These are phyloP conservation scores for Colletotrichum sp. DNA, from an alignment of 2,329 filamentous ascomycete species.

Conservation along the genomic window DNA sequence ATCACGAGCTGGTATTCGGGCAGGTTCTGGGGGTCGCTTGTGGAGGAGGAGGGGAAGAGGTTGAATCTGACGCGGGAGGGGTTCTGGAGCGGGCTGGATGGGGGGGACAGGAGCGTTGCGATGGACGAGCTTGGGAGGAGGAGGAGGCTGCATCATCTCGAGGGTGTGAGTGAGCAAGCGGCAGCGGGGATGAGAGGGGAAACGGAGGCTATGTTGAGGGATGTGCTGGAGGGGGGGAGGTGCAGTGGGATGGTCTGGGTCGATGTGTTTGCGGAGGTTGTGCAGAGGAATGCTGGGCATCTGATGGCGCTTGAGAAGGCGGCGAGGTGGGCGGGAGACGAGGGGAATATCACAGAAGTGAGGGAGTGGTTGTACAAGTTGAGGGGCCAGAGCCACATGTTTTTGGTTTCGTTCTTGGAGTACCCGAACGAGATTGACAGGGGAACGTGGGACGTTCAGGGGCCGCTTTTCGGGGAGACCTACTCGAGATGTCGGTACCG, in stretches of 20 bases:
- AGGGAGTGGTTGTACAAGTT: constrained; percentile 34
- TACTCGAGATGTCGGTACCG: constrained; percentile 46
- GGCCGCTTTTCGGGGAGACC: constrained; percentile 38
- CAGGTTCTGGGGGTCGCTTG: constrained; percentile 25
- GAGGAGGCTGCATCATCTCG: constrained; percentile 40
- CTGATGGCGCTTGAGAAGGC: constrained; percentile 36
- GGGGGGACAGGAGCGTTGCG: constrained; percentile 29
- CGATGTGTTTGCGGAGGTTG: constrained; percentile 44
- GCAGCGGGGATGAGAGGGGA: constrained; percentile 36
- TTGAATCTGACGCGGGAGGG: constrained; percentile 49
- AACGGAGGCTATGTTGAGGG: constrained; percentile 34
- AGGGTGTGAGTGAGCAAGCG: constrained; percentile 33
- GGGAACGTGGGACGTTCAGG: constrained; percentile 34
- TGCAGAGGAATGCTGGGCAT: constrained; percentile 40
- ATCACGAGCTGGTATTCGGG: constrained; percentile 51
- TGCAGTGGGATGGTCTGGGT: constrained; percentile 52
- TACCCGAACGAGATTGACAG: constrained; percentile 37
- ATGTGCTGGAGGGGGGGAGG: constrained; percentile 13
- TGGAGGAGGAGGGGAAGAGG: constrained; percentile 36
- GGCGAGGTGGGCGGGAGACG: constrained; percentile 15
- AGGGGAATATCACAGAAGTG: constrained; percentile 28
- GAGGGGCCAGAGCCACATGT: constrained; percentile 44
- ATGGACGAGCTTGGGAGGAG: constrained; percentile 39
- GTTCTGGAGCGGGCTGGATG: constrained; percentile 36
- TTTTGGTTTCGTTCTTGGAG: constrained; percentile 49